Evolutionary conservation across 805 yeast genomes (phyloP).

Genomic region (Zygoascus ofunaensis): DNA sequence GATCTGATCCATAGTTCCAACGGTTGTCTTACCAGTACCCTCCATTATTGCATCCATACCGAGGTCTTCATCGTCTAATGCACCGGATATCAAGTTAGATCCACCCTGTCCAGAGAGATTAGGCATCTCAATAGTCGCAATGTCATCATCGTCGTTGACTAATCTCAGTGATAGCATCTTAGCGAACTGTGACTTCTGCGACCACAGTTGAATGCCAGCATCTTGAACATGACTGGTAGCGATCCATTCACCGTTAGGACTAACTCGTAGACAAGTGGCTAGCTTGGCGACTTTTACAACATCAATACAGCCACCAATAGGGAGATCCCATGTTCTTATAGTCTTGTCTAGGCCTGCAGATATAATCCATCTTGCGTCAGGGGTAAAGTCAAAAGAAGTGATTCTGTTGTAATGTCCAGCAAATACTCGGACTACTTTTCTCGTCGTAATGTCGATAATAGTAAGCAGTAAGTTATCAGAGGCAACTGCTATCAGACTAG

Average conservation of each 20-base stretch:
- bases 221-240: slow-evolving; percentile 91
- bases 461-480: slow-evolving; percentile 80
- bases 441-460: slow-evolving; percentile 73
- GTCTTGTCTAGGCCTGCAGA: slow-evolving; percentile 79
- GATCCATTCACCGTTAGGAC: slow-evolving; percentile 80
- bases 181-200: slow-evolving; percentile 75
- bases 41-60: slow-evolving; percentile 29
- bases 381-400: slow-evolving; percentile 81
- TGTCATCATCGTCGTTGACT: slow-evolving; percentile 54
- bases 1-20: slow-evolving; percentile 47
- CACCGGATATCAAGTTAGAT: slow-evolving; percentile 64
- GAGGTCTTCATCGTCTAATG: slow-evolving; percentile 39
- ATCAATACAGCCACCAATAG: slow-evolving; percentile 94
- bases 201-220: slow-evolving; percentile 88
- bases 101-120: slow-evolving; percentile 75
- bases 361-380: slow-evolving; percentile 92
- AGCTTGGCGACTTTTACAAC: slow-evolving; percentile 71
- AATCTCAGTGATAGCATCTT: slow-evolving; percentile 55
- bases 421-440: slow-evolving; percentile 72
- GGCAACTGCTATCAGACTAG: slow-evolving; percentile 78
- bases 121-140: slow-evolving; percentile 48
- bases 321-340: slow-evolving; percentile 92
- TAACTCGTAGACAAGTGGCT: slow-evolving; percentile 71
- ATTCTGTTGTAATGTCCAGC: slow-evolving; percentile 87
- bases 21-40: slow-evolving; percentile 18